Evolutionary conservation across 2,329 filamentous ascomycete species (phyloP), one percentile per base, ranked within the genome.

Genomic region (Stagonosporopsis tanaceti): DNA sequence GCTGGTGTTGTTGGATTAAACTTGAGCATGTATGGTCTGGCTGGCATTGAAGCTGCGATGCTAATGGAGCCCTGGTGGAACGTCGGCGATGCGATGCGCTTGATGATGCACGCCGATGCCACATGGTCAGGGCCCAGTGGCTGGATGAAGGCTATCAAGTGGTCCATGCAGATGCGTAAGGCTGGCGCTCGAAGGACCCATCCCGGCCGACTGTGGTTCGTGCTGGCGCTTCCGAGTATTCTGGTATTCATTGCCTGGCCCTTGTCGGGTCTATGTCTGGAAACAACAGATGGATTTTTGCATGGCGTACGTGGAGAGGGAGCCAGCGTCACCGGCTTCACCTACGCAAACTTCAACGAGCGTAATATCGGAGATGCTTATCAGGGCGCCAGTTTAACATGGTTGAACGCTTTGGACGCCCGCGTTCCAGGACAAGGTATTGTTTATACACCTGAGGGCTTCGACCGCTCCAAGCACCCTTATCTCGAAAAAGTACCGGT

Each of bases 101-200:
- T 62, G 7, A 59, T 55, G 56, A 41, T 62, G 50, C 60, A 62
- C 47, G 56, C 56, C 7, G 53, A 59, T n/a, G 42, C 38, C 1
- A 62, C 56, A 0, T 62, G 60, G 56, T 57, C 48, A 7, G 60
- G 60, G 7, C 60, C 53, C 1, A 50, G 56, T 34, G 56, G 56
- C 24, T 62, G 56, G 56, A 27, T 62, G 52, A 62, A 54, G 46
- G 48, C 24, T 1, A n/a, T 62, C 7, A 57, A 57, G 15, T 59
- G 52, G 59, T 22, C 41, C 2, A 15, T 40, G 14, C 48, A 53
- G n/a, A 42, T 22, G 25, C 40, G 35, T 27, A 52, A 22, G 32
- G 15, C 12, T 24, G 30, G 39, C 30, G 28, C 8, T 14, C 28
- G n/a, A 9, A 25, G 12, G 4, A 28, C 15, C 12, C n/a, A 15